Evolutionary conservation across 176 grass and related monocot species (phyloP).

Genomic region (Phragmites australis): DNA sequence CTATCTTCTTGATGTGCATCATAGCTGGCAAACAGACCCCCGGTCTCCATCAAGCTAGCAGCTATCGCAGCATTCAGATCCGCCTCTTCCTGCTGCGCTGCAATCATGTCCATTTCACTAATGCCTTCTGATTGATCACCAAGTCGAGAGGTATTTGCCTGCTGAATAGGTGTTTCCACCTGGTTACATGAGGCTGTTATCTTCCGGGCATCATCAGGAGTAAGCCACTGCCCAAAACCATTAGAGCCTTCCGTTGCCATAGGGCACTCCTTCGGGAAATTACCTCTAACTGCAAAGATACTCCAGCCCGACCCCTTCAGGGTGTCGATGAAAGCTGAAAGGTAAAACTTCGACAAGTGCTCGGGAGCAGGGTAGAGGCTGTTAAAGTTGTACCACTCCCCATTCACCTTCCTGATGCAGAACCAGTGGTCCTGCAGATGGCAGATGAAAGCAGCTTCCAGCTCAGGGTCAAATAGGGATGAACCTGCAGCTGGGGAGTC

Average conservation of each 20-base stretch:
- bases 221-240: constrained; percentile 89
- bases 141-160: neutral
- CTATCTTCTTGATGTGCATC: constrained; percentile 10
- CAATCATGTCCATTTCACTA: constrained; percentile 64
- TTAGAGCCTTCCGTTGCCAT: constrained; percentile 65
- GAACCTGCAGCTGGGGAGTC: constrained; percentile 64
- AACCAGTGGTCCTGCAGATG: constrained; percentile 96
- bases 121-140: constrained; percentile 37
- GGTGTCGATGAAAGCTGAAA: constrained; percentile 79
- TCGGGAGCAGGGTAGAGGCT: constrained; percentile 92
- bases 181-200: constrained; percentile 81
- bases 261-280: constrained; percentile 87
- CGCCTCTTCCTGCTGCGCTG: constrained; percentile 73
- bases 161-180: constrained; percentile 37
- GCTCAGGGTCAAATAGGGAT: constrained; percentile 76
- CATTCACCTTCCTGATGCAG: constrained; percentile 93
- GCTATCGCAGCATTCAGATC: constrained; percentile 88
- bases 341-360: constrained; percentile 94
- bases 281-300: constrained; percentile 82
- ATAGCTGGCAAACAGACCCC: constrained; percentile 19
- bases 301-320: constrained; percentile 96
- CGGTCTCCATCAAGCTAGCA: constrained; percentile 81
- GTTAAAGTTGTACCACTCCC: constrained; percentile 98
- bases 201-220: constrained; percentile 70
- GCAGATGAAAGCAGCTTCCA: constrained; percentile 93